Base-by-base conservation (phyloP, 2,329 filamentous ascomycete species). In the Fusarium buxicola region DNA sequence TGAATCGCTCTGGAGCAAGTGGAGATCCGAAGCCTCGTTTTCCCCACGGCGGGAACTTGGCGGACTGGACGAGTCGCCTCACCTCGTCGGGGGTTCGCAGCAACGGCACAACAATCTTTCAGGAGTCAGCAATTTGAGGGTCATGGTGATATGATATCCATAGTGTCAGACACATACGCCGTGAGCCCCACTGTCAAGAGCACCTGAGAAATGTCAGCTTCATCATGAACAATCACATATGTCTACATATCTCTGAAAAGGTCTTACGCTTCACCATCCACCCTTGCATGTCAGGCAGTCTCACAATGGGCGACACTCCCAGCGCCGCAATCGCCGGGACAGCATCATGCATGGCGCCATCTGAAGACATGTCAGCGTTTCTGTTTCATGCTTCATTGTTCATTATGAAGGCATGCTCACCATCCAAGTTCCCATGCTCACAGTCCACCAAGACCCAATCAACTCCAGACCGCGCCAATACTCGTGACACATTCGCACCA, bases 361-460 rank as follows among this genome's bases (percentile, higher is more conserved):
- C 78, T 80, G 10, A 12, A 28, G 1, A 7, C 12, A 35, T 16
- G 39, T 65, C 32, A 62, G 52, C 10, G n/a, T 18, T 18, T 5
- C 8, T 40, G 7, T 16, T 27, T 28, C 27, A 15, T 28, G n/a
- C n/a, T n/a, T 11, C 15, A 25, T 13, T 7, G 15, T 5, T 16
- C 8, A 11, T 13, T 13, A 7, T 10, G 24, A n/a, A 24, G 18
- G 35, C 28, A 18, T 31, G n/a, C 67, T 30, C 66, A 80, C 78
- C 82, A 32, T 81, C 80, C 55, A 84, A 75, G 60, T 81, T 82
- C 8, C 83, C 83, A 65, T 85, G 83, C 66, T 83, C 83, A 53
- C 81, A 82, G 60, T 84, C 83, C 46, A 85, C 84, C 73, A 89
- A 78, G 9, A 92, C 84, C 82, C 88, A 90, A 70, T 91, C 88